Percentiles rank a stretch among this genome's conserved stretches.
Evolutionary conservation across 179 eudicot genomes (phyloP).

Genomic region (Spinacia oleracea): DNA sequence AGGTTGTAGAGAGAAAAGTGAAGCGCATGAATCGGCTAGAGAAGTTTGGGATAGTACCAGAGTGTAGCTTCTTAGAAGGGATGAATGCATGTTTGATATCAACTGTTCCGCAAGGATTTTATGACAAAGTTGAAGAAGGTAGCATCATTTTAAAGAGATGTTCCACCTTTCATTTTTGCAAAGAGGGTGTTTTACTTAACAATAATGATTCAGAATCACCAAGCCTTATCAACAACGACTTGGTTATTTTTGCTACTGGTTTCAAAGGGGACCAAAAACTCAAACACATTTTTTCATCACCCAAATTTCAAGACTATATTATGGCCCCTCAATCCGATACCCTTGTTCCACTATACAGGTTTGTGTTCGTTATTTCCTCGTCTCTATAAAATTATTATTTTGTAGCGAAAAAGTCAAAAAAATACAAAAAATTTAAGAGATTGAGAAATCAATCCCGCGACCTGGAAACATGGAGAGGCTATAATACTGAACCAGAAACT

Average conservation of each 20-base stretch:
- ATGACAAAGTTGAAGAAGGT: constrained; percentile 49
- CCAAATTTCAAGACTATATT: constrained; percentile 36
- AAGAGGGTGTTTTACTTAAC: constrained; percentile 42
- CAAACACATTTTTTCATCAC: constrained; percentile 38
- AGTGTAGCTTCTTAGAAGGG: constrained; percentile 44
- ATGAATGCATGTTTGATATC: constrained; percentile 39
- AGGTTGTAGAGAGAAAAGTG: constrained; percentile 49
- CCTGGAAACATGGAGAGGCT: too few relatives aligned
- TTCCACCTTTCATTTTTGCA: constrained; percentile 41
- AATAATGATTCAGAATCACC: neutral
- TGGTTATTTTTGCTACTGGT: too few relatives aligned
- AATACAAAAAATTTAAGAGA: too few relatives aligned
- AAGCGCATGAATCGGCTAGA: constrained; percentile 37
- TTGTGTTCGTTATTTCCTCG: neutral
- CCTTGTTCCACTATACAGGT: constrained; percentile 59
- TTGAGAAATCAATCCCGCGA: too few relatives aligned
- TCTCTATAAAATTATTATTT: too few relatives aligned
- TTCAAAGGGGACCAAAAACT: constrained; percentile 52
- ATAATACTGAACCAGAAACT: too few relatives aligned
- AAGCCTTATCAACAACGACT: constrained; percentile 32
- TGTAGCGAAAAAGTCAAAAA: too few relatives aligned
- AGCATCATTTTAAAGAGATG: constrained; percentile 50
- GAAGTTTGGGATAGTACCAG: constrained; percentile 53
- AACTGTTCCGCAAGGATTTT: constrained; percentile 47
- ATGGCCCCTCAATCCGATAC: constrained; percentile 31